Conservation (phyloP, 192 early-diverging fungal genomes). For the Coemansia sp. region DNA sequence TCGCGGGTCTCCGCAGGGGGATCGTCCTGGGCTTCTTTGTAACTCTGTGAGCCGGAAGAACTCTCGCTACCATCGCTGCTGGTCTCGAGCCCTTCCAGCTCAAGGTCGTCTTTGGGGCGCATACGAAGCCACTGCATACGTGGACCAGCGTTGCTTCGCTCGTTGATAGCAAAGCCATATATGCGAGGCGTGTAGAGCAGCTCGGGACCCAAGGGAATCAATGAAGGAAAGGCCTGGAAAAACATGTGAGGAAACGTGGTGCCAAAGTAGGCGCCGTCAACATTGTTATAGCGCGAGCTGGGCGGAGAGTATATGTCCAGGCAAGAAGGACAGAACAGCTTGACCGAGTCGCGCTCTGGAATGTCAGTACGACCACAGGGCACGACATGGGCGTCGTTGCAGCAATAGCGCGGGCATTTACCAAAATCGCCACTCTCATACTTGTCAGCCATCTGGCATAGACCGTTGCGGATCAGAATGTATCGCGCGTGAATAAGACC, state of each 20-base stretch:
- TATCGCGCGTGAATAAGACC: slow-evolving; percentile 92
- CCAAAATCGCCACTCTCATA: slow-evolving; percentile 79
- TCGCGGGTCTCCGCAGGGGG: background rate
- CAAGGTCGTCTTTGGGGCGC: slow-evolving; percentile 31
- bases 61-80: slow-evolving; percentile 11
- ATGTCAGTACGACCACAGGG: slow-evolving; percentile 74
- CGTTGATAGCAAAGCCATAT: slow-evolving; percentile 90
- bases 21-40: slow-evolving; percentile 30
- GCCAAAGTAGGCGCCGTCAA: slow-evolving; percentile 93
- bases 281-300: slow-evolving; percentile 63
- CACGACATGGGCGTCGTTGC: slow-evolving; percentile 61
- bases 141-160: slow-evolving; percentile 72
- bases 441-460: slow-evolving; percentile 81
- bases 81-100: slow-evolving; percentile 10
- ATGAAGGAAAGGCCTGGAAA: slow-evolving; percentile 81
- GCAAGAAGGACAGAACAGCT: slow-evolving; percentile 80
- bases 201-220: slow-evolving; percentile 60
- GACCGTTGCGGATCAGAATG: slow-evolving; percentile 83
- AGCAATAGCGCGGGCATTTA: slow-evolving; percentile 70
- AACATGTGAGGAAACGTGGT: slow-evolving; percentile 94
- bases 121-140: slow-evolving; percentile 91
- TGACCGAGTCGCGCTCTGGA: slow-evolving; percentile 67
- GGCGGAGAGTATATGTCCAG: slow-evolving; percentile 76
- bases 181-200: slow-evolving; percentile 80
- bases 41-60: slow-evolving; percentile 43